A percentile compares a stretch with the other conserved stretches of the same genome.
phyloP scores from a whole-genome alignment of 768 basidiomycete species.

The Asterophora parasitica region DNA sequence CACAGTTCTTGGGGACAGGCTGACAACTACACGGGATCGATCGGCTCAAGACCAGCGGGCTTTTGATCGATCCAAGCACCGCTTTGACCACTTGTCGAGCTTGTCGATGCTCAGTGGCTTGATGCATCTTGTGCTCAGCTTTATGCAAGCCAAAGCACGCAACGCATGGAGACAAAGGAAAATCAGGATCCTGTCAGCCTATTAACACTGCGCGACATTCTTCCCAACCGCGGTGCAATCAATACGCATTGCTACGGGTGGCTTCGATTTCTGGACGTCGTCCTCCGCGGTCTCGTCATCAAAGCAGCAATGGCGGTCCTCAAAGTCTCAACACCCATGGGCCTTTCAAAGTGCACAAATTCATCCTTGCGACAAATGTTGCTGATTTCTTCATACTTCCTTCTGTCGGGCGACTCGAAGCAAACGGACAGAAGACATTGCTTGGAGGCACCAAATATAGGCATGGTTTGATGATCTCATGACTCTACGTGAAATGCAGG shows the following conservation, averaged over 20 bases:
- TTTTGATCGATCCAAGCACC: constrained; percentile 14
- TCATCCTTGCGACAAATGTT: not conserved
- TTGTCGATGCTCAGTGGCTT: constrained; percentile 17
- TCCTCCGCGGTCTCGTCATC: not conserved
- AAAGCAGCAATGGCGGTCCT: not conserved
- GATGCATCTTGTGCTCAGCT: constrained; percentile 16
- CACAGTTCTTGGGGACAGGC: not conserved
- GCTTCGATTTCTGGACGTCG: not conserved
- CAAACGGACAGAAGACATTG: not conserved
- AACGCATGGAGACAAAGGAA: not conserved
- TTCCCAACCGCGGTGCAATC: constrained; percentile 16
- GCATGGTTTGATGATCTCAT: not conserved
- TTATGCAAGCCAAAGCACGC: constrained; percentile 5
- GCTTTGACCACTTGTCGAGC: constrained; percentile 16
- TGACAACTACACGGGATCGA: not conserved
- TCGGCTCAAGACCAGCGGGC: constrained; percentile 14
- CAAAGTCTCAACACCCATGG: not conserved
- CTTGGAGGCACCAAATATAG: not conserved
- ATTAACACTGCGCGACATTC: not conserved
- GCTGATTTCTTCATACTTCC: not conserved
- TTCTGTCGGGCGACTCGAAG: not conserved
- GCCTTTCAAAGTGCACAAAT: not conserved
- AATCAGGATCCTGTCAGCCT: not conserved
- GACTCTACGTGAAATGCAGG: not conserved
- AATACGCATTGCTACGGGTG: not conserved